phyloP scores from a whole-genome alignment of 192 early-diverging fungal species.

The Mortierella alpina region DNA sequence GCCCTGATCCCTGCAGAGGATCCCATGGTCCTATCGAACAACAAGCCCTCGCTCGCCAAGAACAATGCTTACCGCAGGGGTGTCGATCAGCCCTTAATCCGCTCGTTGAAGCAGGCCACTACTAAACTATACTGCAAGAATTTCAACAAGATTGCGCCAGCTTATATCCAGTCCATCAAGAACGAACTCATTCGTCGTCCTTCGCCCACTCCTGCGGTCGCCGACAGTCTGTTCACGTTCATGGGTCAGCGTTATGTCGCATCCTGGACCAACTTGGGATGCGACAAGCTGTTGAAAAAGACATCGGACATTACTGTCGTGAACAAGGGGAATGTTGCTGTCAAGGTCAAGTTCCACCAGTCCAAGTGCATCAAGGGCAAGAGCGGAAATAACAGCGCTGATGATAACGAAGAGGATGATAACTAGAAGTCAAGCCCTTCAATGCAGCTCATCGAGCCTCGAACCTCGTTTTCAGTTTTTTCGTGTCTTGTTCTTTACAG shows the following conservation, averaged over 20 bases:
- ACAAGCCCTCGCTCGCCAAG: conserved; percentile 19
- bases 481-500: no score
- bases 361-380: conserved; percentile 26
- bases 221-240: conserved; percentile 28
- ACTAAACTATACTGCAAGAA: conserved; percentile 19
- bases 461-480: no score
- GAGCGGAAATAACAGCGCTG: not conserved
- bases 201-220: conserved; percentile 11
- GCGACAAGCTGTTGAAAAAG: conserved; percentile 30
- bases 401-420: no score
- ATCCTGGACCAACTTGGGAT: conserved; percentile 42
- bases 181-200: conserved; percentile 2
- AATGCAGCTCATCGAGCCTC: no score
- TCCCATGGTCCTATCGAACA: conserved; percentile 42
- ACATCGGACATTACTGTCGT: conserved; percentile 33
- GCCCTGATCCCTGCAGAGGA: conserved; percentile 21
- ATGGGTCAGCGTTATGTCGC: conserved; percentile 41
- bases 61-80: conserved; percentile 33
- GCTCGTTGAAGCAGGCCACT: conserved; percentile 7
- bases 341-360: conserved; percentile 30
- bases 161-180: conserved; percentile 15
- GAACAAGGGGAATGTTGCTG: conserved; percentile 8
- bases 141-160: conserved; percentile 16
- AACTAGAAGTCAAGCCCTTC: no score
- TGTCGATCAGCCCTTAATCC: conserved; percentile 10